Evolutionary conservation across 257 asterid species (phyloP).

Genomic region (Parsonsia alboflavescens): DNA sequence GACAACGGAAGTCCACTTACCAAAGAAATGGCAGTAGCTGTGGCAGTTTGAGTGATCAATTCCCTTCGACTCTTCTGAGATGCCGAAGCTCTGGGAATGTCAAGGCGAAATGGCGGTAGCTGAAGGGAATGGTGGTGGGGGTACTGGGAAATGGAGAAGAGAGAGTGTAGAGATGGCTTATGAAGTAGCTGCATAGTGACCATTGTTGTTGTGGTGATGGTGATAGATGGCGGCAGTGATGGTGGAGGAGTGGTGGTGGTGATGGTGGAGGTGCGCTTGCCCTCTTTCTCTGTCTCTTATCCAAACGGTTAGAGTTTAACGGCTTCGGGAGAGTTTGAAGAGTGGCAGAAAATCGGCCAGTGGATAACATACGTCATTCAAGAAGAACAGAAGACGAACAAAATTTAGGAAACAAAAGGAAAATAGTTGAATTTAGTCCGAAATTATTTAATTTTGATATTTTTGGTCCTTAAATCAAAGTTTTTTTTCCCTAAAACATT

Average conservation of each 20-base stretch:
- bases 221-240: too few relatives aligned
- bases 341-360: background rate
- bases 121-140: background rate
- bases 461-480: too few relatives aligned
- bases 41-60: slow-evolving; percentile 7
- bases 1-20: slow-evolving; percentile 3
- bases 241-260: background rate
- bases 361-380: background rate
- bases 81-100: slow-evolving; percentile 18
- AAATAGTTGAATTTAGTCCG: background rate
- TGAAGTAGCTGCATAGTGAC: slow-evolving; percentile 18
- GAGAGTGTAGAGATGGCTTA: slow-evolving; percentile 17
- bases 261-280: background rate
- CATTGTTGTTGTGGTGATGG: slow-evolving; percentile 1
- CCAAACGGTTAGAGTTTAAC: slow-evolving; percentile 8
- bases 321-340: background rate
- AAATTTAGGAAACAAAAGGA: background rate
- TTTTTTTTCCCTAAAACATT: too few relatives aligned
- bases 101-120: background rate
- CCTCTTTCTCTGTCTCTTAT: slow-evolving; percentile 8
- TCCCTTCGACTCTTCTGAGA: slow-evolving; percentile 22
- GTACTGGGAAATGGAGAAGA: slow-evolving; percentile 16
- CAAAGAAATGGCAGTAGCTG: slow-evolving; percentile 13
- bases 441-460: too few relatives aligned
- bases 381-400: too few relatives aligned